Percentiles rank a stretch among this genome's conserved stretches.
phyloP scores from a whole-genome alignment of 768 basidiomycete species.

The Hirschioporus abietinus region DNA sequence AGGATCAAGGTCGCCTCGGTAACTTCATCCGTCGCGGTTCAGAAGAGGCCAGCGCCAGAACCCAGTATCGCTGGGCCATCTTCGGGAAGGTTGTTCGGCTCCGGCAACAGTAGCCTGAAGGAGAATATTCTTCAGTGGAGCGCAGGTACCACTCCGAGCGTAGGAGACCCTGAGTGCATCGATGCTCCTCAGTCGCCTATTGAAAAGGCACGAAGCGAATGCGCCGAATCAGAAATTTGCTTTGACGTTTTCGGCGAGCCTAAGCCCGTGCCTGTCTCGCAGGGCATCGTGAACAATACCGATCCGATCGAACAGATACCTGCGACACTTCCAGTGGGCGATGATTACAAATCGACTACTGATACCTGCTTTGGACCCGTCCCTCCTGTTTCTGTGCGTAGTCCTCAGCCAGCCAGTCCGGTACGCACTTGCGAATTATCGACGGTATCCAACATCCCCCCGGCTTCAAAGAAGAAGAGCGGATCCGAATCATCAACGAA shows the following conservation, averaged over 20 bases:
- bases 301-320: not conserved
- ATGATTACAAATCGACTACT: not conserved
- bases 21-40: too few species aligned
- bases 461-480: not conserved
- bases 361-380: not conserved
- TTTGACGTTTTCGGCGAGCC: not conserved
- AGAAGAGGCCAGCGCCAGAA: too few species aligned
- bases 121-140: not conserved
- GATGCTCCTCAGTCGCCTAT: not conserved
- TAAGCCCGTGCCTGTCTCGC: not conserved
- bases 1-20: too few species aligned
- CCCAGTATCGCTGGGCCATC: too few species aligned
- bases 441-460: not conserved
- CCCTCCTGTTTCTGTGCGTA: not conserved
- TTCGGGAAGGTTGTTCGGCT: too few species aligned
- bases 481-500: not conserved
- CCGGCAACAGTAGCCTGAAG: too few species aligned
- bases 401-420: not conserved
- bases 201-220: not conserved
- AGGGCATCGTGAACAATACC: not conserved
- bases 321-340: not conserved
- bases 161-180: not conserved
- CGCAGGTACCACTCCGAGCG: not conserved
- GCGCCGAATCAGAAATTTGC: not conserved
- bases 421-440: not conserved